These are phyloP conservation scores for Tylopilus rubrobrunneus DNA, from an alignment of 768 basidiomycete species.

Conservation along the genomic window DNA sequence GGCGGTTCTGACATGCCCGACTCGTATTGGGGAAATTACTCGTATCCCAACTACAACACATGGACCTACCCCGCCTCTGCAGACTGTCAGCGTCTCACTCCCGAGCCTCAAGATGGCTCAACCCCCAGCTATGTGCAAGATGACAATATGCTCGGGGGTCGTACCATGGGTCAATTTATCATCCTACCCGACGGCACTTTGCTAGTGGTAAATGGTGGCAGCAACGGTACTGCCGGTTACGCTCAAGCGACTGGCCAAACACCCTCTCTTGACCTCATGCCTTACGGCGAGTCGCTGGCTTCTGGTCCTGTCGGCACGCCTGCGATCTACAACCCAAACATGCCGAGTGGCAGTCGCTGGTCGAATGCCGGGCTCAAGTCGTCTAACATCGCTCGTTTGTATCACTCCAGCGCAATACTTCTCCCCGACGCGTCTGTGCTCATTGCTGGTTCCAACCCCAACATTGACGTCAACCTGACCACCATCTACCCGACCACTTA, in stretches of 20 bases:
- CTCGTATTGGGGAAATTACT: constrained; percentile 74
- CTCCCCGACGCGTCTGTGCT: constrained; percentile 84
- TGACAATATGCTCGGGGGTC: constrained; percentile 68
- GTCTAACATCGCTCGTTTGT: constrained; percentile 74
- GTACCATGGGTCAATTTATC: constrained; percentile 94
- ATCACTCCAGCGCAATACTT: constrained; percentile 88
- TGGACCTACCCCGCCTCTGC: constrained; percentile 66
- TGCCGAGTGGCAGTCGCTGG: constrained; percentile 70
- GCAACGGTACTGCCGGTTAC: constrained; percentile 89
- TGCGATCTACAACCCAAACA: constrained; percentile 77
- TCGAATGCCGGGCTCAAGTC: constrained; percentile 61
- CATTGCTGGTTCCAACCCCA: constrained; percentile 92
- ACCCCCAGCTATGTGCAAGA: constrained; percentile 60
- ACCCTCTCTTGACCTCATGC: constrained; percentile 48
- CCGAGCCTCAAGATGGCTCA: constrained; percentile 74
- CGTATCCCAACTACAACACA: constrained; percentile 67
- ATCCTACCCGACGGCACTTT: constrained; percentile 73
- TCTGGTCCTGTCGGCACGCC: constrained; percentile 75
- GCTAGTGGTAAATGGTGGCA: constrained; percentile 76
- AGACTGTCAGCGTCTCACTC: constrained; percentile 81
- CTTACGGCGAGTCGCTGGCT: constrained; percentile 70
- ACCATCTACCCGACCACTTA: constrained; percentile 76
- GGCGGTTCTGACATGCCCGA: constrained; percentile 83
- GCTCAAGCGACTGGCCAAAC: constrained; percentile 51
- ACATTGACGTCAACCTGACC: constrained; percentile 72